phyloP scores from a whole-genome alignment of 345 rosid species.

The Rhodamnia argentea region DNA sequence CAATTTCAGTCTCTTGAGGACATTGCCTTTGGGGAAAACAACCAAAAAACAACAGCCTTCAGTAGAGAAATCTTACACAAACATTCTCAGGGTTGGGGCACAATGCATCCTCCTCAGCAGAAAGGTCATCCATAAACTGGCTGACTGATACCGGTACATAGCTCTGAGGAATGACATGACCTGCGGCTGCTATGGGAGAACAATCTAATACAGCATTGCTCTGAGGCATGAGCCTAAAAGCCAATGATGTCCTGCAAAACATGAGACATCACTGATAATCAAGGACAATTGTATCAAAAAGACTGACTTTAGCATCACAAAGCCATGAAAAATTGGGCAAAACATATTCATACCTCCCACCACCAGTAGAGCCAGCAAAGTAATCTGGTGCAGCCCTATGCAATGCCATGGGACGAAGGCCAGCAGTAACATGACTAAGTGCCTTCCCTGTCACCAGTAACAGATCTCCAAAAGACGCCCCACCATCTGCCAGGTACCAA shows the following conservation, averaged over 20 bases:
- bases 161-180: slow-evolving; percentile 88
- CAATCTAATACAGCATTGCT: slow-evolving; percentile 94
- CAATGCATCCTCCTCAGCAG: slow-evolving; percentile 77
- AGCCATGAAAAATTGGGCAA: not conserved
- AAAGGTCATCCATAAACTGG: slow-evolving; percentile 98
- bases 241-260: slow-evolving; percentile 60
- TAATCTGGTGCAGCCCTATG: slow-evolving; percentile 58
- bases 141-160: slow-evolving; percentile 90
- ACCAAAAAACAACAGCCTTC: not conserved
- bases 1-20: not conserved
- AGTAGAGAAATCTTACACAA: slow-evolving; percentile 38
- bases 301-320: not conserved
- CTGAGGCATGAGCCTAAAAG: slow-evolving; percentile 94
- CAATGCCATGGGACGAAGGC: slow-evolving; percentile 82
- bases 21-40: not conserved
- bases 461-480: slow-evolving; percentile 63
- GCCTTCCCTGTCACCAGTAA: slow-evolving; percentile 90
- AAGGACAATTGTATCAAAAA: not conserved
- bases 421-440: slow-evolving; percentile 90
- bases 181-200: slow-evolving; percentile 91
- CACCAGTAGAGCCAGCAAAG: slow-evolving; percentile 28
- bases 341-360: slow-evolving; percentile 57
- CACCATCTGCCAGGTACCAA: slow-evolving; percentile 91
- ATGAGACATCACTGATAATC: not conserved
- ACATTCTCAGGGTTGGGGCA: slow-evolving; percentile 49